Conservation (phyloP, 805 yeast genomes). For the Komagataella kurtzmanii region DNA sequence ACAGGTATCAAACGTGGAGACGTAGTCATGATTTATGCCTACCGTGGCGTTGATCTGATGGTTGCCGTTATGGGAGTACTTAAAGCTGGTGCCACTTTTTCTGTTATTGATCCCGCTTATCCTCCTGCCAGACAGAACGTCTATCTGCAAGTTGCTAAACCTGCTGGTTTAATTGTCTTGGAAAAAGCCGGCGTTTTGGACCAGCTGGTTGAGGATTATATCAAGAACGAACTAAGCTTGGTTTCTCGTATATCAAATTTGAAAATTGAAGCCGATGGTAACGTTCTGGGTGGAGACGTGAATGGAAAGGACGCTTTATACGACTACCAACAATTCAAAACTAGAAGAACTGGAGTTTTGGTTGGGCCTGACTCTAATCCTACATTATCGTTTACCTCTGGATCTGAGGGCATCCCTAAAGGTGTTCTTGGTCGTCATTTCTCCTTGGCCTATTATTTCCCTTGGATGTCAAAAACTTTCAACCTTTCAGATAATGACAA, state of each 20-base stretch:
- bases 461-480: slow-evolving; percentile 93
- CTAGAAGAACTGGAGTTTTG: slow-evolving; percentile 66
- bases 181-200: slow-evolving; percentile 82
- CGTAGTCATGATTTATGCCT: slow-evolving; percentile 94
- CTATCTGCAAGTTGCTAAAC: slow-evolving; percentile 86
- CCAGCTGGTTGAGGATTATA: slow-evolving; percentile 65
- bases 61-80: slow-evolving; percentile 96
- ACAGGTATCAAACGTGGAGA: slow-evolving; percentile 85
- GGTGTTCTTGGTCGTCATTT: slow-evolving; percentile 98
- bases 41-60: slow-evolving; percentile 93
- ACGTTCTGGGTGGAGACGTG: slow-evolving; percentile 46
- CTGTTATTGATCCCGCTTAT: slow-evolving; percentile 97
- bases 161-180: slow-evolving; percentile 80
- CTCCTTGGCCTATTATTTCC: slow-evolving; percentile 93
- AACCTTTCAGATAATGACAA: slow-evolving; percentile 65
- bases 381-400: slow-evolving; percentile 91
- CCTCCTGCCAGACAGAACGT: slow-evolving; percentile 97
- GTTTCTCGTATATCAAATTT: slow-evolving; percentile 65
- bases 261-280: slow-evolving; percentile 66
- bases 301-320: slow-evolving; percentile 32
- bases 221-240: slow-evolving; percentile 58
- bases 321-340: slow-evolving; percentile 28
- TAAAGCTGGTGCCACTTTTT: slow-evolving; percentile 97
- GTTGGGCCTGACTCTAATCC: slow-evolving; percentile 99
- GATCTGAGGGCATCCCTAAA: slow-evolving; percentile 96